phyloP scores from a whole-genome alignment of 371 early-diverging fungal genomes.

The Mortierella polycephala region DNA sequence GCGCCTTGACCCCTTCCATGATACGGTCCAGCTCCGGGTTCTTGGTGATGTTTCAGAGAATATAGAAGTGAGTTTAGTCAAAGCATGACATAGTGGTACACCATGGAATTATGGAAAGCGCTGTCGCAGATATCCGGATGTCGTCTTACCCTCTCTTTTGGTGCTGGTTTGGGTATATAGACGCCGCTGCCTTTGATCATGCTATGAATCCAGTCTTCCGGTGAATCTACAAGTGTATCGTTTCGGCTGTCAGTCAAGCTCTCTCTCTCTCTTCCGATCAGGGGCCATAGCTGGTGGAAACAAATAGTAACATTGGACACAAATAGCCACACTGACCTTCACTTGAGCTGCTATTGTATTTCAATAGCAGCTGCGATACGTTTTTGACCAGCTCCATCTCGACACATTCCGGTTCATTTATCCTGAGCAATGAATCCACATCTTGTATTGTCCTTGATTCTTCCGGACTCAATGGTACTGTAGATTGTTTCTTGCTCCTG shows the following conservation, averaged over 20 bases:
- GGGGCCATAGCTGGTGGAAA: neutral
- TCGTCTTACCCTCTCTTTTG: slow-evolving; percentile 30
- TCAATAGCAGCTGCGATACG: slow-evolving; percentile 33
- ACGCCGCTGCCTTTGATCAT: slow-evolving; percentile 45
- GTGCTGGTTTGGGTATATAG: slow-evolving; percentile 34
- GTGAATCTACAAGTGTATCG: slow-evolving; percentile 9
- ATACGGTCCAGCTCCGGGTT: slow-evolving; percentile 46
- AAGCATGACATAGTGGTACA: neutral
- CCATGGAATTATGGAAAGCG: neutral
- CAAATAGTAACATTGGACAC: neutral
- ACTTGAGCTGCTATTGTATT: neutral
- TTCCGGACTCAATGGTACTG: neutral
- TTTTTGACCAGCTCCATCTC: slow-evolving; percentile 31
- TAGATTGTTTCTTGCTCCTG: neutral
- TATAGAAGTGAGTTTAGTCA: neutral
- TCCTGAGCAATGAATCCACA: slow-evolving; percentile 4
- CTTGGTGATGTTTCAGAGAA: slow-evolving; percentile 8
- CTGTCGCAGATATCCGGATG: neutral
- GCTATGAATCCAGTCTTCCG: slow-evolving; percentile 38
- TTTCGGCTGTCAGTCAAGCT: neutral
- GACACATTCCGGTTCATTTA: slow-evolving; percentile 11
- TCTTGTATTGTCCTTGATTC: slow-evolving; percentile 13
- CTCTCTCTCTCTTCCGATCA: neutral
- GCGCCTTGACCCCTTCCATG: slow-evolving; percentile 34
- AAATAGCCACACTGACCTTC: neutral